Base-by-base conservation (phyloP, 768 basidiomycete genomes). In the Termitomyces heimii region DNA sequence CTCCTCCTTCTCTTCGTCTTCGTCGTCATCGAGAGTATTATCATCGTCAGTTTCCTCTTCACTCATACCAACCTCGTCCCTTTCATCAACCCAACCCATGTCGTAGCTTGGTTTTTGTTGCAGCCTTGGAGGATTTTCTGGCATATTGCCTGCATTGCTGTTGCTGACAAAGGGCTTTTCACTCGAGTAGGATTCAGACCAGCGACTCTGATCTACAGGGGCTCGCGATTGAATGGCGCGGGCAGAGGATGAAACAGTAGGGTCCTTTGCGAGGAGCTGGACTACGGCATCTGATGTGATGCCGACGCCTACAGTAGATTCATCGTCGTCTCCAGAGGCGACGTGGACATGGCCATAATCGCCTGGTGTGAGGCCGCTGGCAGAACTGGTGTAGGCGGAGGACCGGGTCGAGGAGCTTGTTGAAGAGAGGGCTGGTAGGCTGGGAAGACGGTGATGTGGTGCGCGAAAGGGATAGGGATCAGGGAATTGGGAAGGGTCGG, bases 31-130 rank as follows among this genome's bases (percentile, higher is more conserved):
- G 12, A 74, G 60, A 29, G 62, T 57, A 45, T 70, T 70, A 59
- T 76, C 76, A 47, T 75, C 70, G 60, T 71, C 73, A 31, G 66
- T 77, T 69, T 69, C 71, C 70, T 79, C 63, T 54, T 67, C 66
- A 51, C 66, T 67, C 64, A 65, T 65, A n/a, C 60, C 63, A 13
- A 60, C 59, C 44, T 80, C 77, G 64, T 81, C 81, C 10, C 79
- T 80, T 59, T 82, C 81, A 70, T 86, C 73, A 53, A 87, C 82
- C 89, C 89, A 92, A 45, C 78, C 81, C 70, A 85, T 75, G 66
- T 92, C 89, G 67, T 85, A 88, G 67, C 86, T 88, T n/a, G 83
- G 82, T 64, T 86, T 85, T 62, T 84, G 80, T 20, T 79, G 77
- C 44, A 85, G 73, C 26, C 72, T 76, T 6, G 81, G 79, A 14